phyloP scores from a whole-genome alignment of 2,329 filamentous ascomycete genomes.

The Cladorrhinum sp. region DNA sequence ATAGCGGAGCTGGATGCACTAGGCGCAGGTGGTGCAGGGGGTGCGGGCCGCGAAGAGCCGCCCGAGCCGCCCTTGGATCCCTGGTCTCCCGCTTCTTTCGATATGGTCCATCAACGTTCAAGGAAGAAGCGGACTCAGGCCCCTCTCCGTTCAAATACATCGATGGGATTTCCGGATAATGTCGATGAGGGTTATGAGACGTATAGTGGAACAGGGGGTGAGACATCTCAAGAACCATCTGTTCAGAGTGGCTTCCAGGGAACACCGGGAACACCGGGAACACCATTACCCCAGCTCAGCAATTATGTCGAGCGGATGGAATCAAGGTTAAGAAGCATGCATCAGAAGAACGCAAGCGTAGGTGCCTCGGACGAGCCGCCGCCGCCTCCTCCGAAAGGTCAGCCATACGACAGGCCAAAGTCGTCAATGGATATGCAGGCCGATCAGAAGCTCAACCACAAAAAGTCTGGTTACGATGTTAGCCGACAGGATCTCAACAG shows the following conservation, averaged over 20 bases:
- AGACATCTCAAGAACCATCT: neutral
- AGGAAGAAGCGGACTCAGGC: conserved; percentile 31
- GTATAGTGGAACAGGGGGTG: conserved; percentile 41
- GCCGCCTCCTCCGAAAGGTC: conserved; percentile 60
- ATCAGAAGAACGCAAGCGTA: conserved; percentile 54
- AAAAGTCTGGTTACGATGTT: conserved; percentile 78
- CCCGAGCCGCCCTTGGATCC: conserved; percentile 60
- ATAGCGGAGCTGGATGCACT: conserved; percentile 93
- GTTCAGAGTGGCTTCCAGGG: neutral
- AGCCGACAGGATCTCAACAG: conserved; percentile 66
- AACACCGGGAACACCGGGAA: conserved; percentile 20
- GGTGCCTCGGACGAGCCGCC: conserved; percentile 53
- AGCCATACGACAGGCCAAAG: conserved; percentile 52
- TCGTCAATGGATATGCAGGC: conserved; percentile 52
- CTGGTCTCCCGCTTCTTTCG: conserved; percentile 91
- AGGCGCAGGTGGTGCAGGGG: conserved; percentile 51
- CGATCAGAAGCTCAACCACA: conserved; percentile 53
- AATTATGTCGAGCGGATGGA: conserved; percentile 95
- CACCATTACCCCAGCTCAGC: conserved; percentile 66
- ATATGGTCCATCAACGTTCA: conserved; percentile 47
- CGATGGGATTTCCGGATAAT: conserved; percentile 62
- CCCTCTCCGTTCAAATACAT: conserved; percentile 62
- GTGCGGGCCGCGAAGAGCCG: conserved; percentile 37
- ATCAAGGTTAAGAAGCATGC: conserved; percentile 69
- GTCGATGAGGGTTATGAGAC: conserved; percentile 61